Evolutionary conservation across 2,329 filamentous ascomycete species (phyloP), one percentile per base, ranked within the genome.

Genomic region (Neobulgaria alba): DNA sequence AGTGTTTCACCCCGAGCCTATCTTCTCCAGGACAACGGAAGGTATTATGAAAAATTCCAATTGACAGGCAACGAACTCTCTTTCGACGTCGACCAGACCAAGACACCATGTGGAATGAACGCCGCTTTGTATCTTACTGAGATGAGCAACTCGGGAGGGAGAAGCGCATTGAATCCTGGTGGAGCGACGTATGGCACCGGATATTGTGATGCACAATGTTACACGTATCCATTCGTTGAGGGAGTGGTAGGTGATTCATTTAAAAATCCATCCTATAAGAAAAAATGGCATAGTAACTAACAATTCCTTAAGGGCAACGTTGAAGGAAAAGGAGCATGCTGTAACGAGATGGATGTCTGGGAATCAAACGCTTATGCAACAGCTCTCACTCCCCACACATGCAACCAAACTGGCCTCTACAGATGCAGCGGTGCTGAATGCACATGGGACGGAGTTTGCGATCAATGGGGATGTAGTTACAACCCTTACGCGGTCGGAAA

Each of bases 21-120:
- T 29, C 46, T 51, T 10, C 38, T 47, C 8, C 43, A 37, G 16
- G 37, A 26, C 9, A 45, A 51, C 34, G 66, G 65, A 51, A 74
- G 71, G 45, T 85, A 85, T 61, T 65, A 81, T 63, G 69, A 73
- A 58, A 77, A 83, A 64, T 68, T 74, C 45, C 67, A 82, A 45
- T 67, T 76, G 39, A 75, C 74, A 61, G 71, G 78, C 56, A 71
- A 79, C 56, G 80, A 85, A 61, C 77, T 85, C 62, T 77, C 77
- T 42, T 82, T 84, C 45, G 79, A 82, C 41, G 79, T 83, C 33
- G 80, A 85, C 55, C 72, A 81, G 34, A 82, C 78, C 26, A 71
- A 71, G 50, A 65, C 82, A 12, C 72, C 73, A 41, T 85, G 82
- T 56, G 82, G 81, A 44, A 64, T 85, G 45, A 85, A 86, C 62